Evolutionary conservation across 2,329 filamentous ascomycete species (phyloP), one percentile per base, ranked within the genome.

Genomic region (Plectosphaerella sp.): DNA sequence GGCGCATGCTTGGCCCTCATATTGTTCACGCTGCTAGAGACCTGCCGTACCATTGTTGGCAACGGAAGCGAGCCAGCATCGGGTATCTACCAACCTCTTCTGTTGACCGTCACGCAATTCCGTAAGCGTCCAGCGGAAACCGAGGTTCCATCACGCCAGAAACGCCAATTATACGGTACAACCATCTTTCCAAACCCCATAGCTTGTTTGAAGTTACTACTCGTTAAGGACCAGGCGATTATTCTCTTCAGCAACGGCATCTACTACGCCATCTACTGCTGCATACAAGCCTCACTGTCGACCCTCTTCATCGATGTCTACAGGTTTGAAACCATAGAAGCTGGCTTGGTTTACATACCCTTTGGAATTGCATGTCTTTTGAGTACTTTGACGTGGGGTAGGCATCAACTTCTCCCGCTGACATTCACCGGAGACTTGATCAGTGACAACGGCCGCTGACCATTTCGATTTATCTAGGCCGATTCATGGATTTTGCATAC

Each of bases 11-110:
- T 76, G 14, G 39, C 74, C 0, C 55, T 73, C 0, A 59, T 78
- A 3, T 47, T 72, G 2, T 18, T 75, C 1, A 64, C 77, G 4
- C 66, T 82, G 7, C 80, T 78, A n/a, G 37, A 39, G 16, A 39
- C 37, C 10, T 14, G 7, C 14, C 10, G 37, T 7, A 3, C 4
- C 15, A 7, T 39, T 9, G 37, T 39, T 14, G 37, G 37, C 10
- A 39, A 39, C 16, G 37, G 37, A 7, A 37, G 35, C 7, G 15
- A 11, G 4, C 35, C 35, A 11, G 15, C 35, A n/a, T 3, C 3
- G 35, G 35, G 35, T n/a, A 37, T 37, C 11, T n/a, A 37, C 35
- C 35, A 37, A n/a, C 35, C 35, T 37, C 35, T 37, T 37, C 35
- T 11, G 7, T n/a, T 4, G 15, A n/a, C 15, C 15, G 4, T 12